Percentiles rank a stretch among this genome's conserved stretches.
phyloP scores from a whole-genome alignment of 768 basidiomycete genomes.

The Lactarius psammicola region DNA sequence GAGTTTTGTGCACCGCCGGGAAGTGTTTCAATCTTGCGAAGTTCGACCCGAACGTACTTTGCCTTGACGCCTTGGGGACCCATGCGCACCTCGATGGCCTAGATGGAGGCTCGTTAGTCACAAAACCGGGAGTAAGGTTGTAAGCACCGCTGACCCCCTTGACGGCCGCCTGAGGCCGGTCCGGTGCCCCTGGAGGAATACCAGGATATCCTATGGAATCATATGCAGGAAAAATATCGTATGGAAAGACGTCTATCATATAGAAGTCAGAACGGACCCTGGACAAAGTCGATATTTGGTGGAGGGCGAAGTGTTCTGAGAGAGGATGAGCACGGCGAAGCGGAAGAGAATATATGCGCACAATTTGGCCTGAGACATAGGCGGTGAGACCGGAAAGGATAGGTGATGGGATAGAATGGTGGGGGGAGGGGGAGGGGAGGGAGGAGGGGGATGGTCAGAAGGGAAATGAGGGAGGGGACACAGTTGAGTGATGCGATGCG shows the following conservation, averaged over 20 bases:
- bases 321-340: neutral
- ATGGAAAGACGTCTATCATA: neutral
- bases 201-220: slow-evolving; percentile 71
- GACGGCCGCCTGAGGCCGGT: slow-evolving; percentile 79
- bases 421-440: neutral
- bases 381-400: neutral
- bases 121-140: slow-evolving; percentile 25
- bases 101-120: neutral
- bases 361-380: slow-evolving; percentile 24
- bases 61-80: slow-evolving; percentile 77
- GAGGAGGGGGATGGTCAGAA: neutral
- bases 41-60: slow-evolving; percentile 88
- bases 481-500: neutral
- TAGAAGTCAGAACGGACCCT: slow-evolving; percentile 42
- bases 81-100: slow-evolving; percentile 86
- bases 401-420: neutral
- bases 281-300: slow-evolving; percentile 86
- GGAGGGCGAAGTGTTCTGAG: slow-evolving; percentile 77
- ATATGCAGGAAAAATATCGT: slow-evolving; percentile 1
- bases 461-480: neutral
- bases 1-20: slow-evolving; percentile 67
- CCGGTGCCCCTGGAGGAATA: slow-evolving; percentile 73
- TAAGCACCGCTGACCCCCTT: slow-evolving; percentile 61
- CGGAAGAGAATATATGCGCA: neutral
- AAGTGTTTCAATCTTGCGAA: slow-evolving; percentile 85